Percentiles rank a stretch among this genome's conserved stretches.
Evolutionary conservation across 345 rosid species (phyloP).

Genomic region (Euclidium syriacum): DNA sequence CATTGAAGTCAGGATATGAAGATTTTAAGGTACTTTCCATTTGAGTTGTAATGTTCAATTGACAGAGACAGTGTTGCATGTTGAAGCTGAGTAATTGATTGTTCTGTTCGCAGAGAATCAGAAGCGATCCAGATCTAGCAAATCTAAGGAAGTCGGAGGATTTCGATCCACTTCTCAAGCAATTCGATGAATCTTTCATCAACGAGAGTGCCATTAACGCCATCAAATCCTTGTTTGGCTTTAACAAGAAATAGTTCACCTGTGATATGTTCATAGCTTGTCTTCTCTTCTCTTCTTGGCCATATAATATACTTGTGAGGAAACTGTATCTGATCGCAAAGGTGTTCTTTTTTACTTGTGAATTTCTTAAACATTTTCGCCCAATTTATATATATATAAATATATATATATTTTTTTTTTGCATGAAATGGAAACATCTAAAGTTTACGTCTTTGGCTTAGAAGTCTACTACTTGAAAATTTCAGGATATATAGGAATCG

Average conservation of each 20-base stretch:
- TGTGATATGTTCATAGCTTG: conserved; percentile 27
- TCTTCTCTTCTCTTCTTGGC: conserved; percentile 16
- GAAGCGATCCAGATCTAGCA: conserved; percentile 79
- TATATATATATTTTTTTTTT: too few relatives aligned
- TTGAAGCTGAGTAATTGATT: neutral
- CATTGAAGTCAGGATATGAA: conserved; percentile 75
- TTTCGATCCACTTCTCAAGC: conserved; percentile 67
- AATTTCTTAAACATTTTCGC: neutral
- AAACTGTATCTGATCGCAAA: neutral
- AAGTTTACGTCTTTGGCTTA: neutral
- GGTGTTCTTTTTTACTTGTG: neutral
- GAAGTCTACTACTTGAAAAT: neutral
- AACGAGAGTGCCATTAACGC: conserved; percentile 91
- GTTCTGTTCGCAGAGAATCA: conserved; percentile 58
- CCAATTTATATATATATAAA: neutral
- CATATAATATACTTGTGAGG: conserved; percentile 12
- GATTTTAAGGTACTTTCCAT: conserved; percentile 70
- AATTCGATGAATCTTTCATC: conserved; percentile 91
- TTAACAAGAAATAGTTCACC: conserved; percentile 53
- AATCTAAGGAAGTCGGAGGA: conserved; percentile 53
- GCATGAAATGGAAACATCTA: neutral
- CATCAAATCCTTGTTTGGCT: conserved; percentile 84
- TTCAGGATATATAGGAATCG: conserved; percentile 3
- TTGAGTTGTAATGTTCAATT: neutral
- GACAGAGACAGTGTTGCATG: neutral